These are phyloP conservation scores for Arthroderma uncinatum DNA, from an alignment of 2,329 filamentous ascomycete genomes.

Conservation along the genomic window DNA sequence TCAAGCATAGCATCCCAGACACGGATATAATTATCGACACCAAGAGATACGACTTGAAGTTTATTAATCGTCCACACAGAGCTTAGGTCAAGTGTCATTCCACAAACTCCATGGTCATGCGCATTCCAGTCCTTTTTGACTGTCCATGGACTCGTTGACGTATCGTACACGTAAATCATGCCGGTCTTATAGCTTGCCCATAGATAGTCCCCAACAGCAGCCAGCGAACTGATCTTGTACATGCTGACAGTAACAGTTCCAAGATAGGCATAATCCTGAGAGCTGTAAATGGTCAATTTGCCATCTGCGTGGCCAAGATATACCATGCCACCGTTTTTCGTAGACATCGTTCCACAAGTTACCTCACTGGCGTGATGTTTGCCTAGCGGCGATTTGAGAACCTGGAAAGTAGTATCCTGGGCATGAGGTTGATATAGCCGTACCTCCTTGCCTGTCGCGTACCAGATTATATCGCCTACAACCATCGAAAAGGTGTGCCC, in stretches of 20 bases:
- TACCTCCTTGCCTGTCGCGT: slow-evolving; percentile 77
- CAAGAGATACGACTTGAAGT: slow-evolving; percentile 73
- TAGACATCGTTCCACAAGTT: slow-evolving; percentile 67
- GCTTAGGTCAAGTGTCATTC: slow-evolving; percentile 64
- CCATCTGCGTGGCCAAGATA: slow-evolving; percentile 90
- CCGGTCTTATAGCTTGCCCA: slow-evolving; percentile 96
- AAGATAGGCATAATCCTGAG: slow-evolving; percentile 63
- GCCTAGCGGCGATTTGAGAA: slow-evolving; percentile 58
- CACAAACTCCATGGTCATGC: slow-evolving; percentile 70
- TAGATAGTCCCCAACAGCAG: slow-evolving; percentile 66
- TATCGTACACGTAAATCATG: slow-evolving; percentile 87
- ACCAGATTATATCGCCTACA: slow-evolving; percentile 75
- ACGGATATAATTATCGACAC: slow-evolving; percentile 72
- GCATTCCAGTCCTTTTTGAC: slow-evolving; percentile 93
- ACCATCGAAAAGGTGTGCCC: slow-evolving; percentile 83
- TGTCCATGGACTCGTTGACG: slow-evolving; percentile 67
- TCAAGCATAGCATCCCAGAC: slow-evolving; percentile 88
- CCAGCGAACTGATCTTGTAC: slow-evolving; percentile 86
- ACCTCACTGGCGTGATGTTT: slow-evolving; percentile 72
- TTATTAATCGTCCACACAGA: slow-evolving; percentile 78
- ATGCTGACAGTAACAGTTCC: slow-evolving; percentile 74
- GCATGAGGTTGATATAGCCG: slow-evolving; percentile 67
- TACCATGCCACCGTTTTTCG: slow-evolving; percentile 62
- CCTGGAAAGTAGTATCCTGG: slow-evolving; percentile 62
- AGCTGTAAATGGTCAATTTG: slow-evolving; percentile 87